Evolutionary conservation across 805 yeast species (phyloP).

Genomic region (Maudiozyma saulgeensis): DNA sequence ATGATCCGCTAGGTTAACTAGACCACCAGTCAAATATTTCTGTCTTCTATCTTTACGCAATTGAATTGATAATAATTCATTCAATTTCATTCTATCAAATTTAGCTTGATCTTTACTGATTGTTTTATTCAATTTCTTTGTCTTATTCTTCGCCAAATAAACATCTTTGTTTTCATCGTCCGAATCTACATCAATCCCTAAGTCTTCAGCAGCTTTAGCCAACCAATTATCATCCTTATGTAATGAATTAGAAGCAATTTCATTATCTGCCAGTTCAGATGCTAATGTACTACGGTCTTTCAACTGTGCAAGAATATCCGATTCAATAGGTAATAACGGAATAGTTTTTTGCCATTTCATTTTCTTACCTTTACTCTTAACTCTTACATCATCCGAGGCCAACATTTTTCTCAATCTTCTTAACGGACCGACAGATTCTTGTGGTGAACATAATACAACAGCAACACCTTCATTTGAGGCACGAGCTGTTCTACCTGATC

Average conservation of each 20-base stretch:
- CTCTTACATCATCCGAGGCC: conserved; percentile 21
- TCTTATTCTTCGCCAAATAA: conserved; percentile 51
- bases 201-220: conserved; percentile 82
- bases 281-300: conserved; percentile 62
- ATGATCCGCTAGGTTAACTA: conserved; percentile 67
- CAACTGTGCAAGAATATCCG: conserved; percentile 59
- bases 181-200: conserved; percentile 66
- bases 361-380: conserved; percentile 11
- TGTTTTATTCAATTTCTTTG: conserved; percentile 43
- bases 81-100: conserved; percentile 42
- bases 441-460: conserved; percentile 84
- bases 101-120: conserved; percentile 42
- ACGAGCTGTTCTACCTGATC: conserved; percentile 98
- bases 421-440: conserved; percentile 84
- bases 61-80: conserved; percentile 41
- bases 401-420: conserved; percentile 58
- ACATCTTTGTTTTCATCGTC: conserved; percentile 49
- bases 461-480: conserved; percentile 93
- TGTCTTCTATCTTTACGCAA: conserved; percentile 55
- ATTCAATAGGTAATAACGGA: conserved; percentile 65
- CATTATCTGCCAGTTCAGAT: conserved; percentile 64
- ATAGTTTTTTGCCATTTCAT: conserved; percentile 46
- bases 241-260: conserved; percentile 47
- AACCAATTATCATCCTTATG: conserved; percentile 74
- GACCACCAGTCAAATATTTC: conserved; percentile 72